Evolutionary conservation across 2,329 filamentous ascomycete species (phyloP), one percentile per base, ranked within the genome.

Genomic region (Curvularia sp.): DNA sequence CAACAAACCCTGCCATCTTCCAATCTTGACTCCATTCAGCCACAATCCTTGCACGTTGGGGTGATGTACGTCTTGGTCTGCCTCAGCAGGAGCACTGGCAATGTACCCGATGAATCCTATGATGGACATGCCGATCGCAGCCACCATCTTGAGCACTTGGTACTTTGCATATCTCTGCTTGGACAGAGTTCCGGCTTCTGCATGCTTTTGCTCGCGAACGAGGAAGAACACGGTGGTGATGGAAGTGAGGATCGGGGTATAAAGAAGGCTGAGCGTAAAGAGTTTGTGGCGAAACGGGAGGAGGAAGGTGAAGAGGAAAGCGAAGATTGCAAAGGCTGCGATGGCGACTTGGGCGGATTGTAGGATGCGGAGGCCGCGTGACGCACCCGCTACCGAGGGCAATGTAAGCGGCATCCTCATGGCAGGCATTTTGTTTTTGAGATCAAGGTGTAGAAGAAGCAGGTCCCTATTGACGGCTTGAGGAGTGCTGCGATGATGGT

Each of bases 191-290:
- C 64, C 67, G 12, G 55, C 57, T 12, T 46, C 42, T 2, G 63
- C 66, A 46, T 67, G 59, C 23, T 47, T 59, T 32, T 65, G 63
- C 55, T 72, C 69, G 28, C 57, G 63, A 42, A 55, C 51, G 41
- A 72, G 34, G 38, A 72, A 49, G 55, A 65, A 56, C 18, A 61
- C 57, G 6, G 65, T 70, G 0, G 65, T 64, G 38, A 65, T 57
- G 38, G 68, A 67, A 0, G 65, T 64, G 21, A 66, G 21, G 38
- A 72, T 63, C 28, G 67, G 55, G 15, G 62, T 57, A 47, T 65
- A 70, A 21, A 71, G 64, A 3, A 71, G 62, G 19, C 67, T 62
- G 43, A 71, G 68, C 1, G 67, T 69, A 53, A 72, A 71, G 6
- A 55, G 48, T 49, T 65, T 67, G 50, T 61, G 59, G 53, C 61